Evolutionary conservation across 139 green algal genomes (phyloP).

Genomic region (Pleodorina starrii): DNA sequence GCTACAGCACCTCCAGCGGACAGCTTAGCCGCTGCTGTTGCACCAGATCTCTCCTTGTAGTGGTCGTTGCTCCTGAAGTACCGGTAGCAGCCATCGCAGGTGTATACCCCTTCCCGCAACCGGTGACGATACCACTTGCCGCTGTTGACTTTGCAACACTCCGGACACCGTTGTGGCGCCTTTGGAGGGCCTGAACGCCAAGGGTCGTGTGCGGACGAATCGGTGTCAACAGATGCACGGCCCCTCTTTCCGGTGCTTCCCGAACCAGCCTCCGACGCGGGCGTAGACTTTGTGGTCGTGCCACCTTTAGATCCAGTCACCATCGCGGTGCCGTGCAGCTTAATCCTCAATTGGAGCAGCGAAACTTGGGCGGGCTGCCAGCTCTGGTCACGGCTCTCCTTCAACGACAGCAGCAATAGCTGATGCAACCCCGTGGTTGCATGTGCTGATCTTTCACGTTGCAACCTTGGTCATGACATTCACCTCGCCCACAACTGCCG

Average conservation of each 20-base stretch:
- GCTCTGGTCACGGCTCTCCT: no score
- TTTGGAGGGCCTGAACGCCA: no score
- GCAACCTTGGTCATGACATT: no score
- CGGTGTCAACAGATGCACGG: no score
- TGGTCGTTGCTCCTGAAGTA: constrained; percentile 12
- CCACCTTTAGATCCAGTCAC: constrained; percentile 3
- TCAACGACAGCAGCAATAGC: not conserved
- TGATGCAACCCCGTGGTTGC: not conserved
- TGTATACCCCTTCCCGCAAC: not conserved
- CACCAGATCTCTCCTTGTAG: not conserved
- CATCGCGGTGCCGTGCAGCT: constrained; percentile 6
- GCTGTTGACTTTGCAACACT: not conserved
- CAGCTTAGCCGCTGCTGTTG: not conserved
- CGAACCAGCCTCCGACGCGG: no score
- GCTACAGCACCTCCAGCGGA: not conserved
- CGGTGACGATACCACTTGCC: constrained; percentile 40
- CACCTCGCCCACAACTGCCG: no score
- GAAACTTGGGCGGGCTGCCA: no score
- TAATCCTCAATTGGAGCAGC: no score
- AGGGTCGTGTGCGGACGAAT: no score
- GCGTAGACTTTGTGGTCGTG: not conserved
- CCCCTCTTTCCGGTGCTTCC: no score
- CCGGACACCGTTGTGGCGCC: not conserved
- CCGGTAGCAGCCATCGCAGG: constrained; percentile 36
- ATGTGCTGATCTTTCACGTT: not conserved